Conservation (phyloP, 179 eudicot genomes). For the Carnegiea gigantea region DNA sequence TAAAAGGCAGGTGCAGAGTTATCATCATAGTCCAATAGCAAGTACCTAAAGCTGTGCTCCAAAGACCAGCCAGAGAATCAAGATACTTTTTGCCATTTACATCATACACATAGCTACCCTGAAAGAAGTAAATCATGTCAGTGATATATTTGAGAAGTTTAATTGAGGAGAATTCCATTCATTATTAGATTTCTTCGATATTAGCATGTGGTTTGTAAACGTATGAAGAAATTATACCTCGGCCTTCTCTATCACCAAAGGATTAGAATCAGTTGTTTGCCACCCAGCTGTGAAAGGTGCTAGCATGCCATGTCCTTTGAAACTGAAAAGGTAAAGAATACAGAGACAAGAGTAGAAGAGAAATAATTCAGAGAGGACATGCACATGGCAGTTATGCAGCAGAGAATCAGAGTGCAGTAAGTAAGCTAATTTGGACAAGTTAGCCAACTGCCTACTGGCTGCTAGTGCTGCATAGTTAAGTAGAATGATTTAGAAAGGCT, state of each 20-base stretch:
- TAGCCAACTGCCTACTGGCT: background rate
- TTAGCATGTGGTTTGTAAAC: background rate
- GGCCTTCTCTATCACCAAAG: conserved; percentile 76
- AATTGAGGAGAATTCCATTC: background rate
- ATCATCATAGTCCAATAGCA: conserved; percentile 2
- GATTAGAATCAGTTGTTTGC: conserved; percentile 71
- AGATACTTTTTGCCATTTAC: conserved; percentile 75
- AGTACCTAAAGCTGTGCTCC: conserved; percentile 94
- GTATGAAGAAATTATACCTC: conserved; percentile 50
- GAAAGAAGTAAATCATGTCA: conserved; percentile 26
- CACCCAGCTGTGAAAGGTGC: conserved; percentile 98
- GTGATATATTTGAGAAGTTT: background rate
- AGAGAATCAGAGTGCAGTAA: background rate
- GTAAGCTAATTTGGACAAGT: background rate
- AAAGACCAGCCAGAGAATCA: conserved; percentile 93
- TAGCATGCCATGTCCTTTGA: conserved; percentile 85
- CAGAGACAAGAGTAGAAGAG: background rate
- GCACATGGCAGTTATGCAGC: background rate
- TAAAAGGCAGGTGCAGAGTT: background rate
- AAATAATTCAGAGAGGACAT: background rate
- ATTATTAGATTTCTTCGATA: background rate
- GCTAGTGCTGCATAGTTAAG: background rate
- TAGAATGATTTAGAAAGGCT: background rate
- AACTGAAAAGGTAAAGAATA: conserved; percentile 39
- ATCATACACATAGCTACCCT: conserved; percentile 92